phyloP scores from a whole-genome alignment of 2,329 filamentous ascomycete genomes.

The Pezicula carpinea region DNA sequence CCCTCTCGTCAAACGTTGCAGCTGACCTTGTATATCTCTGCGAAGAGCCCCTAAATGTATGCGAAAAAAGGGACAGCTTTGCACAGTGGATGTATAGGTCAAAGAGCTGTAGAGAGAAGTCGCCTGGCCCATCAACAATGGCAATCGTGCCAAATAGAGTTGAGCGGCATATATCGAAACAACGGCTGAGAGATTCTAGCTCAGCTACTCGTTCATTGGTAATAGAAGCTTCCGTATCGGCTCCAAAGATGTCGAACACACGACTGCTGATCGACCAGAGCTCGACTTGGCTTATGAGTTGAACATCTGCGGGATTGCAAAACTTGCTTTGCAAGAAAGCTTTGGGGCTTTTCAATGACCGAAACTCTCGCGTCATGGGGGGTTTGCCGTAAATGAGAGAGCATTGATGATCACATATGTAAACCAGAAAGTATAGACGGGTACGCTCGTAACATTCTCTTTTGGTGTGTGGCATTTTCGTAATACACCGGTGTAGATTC shows the following conservation, averaged over 20 bases:
- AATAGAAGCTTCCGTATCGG: constrained; percentile 1
- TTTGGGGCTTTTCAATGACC: neutral
- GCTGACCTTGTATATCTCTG: too few relatives aligned
- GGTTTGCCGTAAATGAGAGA: constrained; percentile 7
- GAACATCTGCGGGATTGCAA: neutral
- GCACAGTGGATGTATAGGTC: too few relatives aligned
- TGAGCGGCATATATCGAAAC: neutral
- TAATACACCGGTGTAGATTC: constrained; percentile 33
- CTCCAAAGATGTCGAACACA: constrained; percentile 1
- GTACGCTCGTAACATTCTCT: constrained; percentile 29
- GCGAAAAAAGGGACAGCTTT: too few relatives aligned
- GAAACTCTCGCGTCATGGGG: neutral
- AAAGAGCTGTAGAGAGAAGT: too few relatives aligned
- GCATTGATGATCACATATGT: constrained; percentile 35
- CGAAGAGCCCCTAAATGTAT: too few relatives aligned
- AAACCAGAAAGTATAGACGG: constrained; percentile 35
- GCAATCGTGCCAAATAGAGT: too few relatives aligned
- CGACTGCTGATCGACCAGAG: constrained; percentile 1
- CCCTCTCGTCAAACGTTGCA: too few relatives aligned
- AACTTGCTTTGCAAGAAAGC: neutral
- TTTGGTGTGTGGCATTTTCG: constrained; percentile 29
- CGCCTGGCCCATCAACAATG: too few relatives aligned
- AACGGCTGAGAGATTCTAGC: neutral
- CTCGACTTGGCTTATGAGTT: neutral
- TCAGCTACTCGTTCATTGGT: neutral